These are phyloP conservation scores for Euclidium syriacum DNA, from an alignment of 345 rosid species.

Conservation along the genomic window DNA sequence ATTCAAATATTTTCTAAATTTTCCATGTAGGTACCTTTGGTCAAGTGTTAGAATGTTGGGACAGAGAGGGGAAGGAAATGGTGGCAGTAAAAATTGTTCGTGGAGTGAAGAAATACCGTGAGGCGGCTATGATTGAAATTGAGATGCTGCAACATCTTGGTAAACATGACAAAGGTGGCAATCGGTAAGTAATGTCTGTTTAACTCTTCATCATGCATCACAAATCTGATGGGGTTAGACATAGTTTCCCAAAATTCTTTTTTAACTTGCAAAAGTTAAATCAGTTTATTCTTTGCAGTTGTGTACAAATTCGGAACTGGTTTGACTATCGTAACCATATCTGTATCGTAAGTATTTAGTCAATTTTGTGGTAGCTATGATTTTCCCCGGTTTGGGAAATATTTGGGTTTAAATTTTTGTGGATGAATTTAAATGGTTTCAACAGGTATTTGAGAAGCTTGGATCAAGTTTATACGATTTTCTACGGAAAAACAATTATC, in stretches of 20 bases:
- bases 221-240: constrained; percentile 10
- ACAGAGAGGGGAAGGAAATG: constrained; percentile 78
- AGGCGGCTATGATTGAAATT: constrained; percentile 91
- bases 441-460: constrained; percentile 99
- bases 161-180: constrained; percentile 76
- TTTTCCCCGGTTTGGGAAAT: constrained; percentile 57
- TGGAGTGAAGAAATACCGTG: constrained; percentile 81
- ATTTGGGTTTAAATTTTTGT: constrained; percentile 61
- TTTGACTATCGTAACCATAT: constrained; percentile 99
- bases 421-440: constrained; percentile 76
- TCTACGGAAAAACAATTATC: constrained; percentile 98
- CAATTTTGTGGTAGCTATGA: constrained; percentile 45
- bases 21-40: constrained; percentile 69
- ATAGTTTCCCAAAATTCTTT: constrained; percentile 3
- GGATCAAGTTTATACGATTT: constrained; percentile 98
- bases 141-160: constrained; percentile 82
- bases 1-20: not conserved
- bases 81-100: constrained; percentile 89
- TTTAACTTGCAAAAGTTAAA: constrained; percentile 54
- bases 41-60: constrained; percentile 94
- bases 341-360: constrained; percentile 89
- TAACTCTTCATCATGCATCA: constrained; percentile 5
- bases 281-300: constrained; percentile 95
- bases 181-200: constrained; percentile 53
- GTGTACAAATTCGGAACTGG: constrained; percentile 98